Percentiles rank a stretch among this genome's conserved stretches.
These are phyloP conservation scores for Talaromyces proteolyticus DNA, from an alignment of 495 filamentous ascomycete species.

Conservation along the genomic window DNA sequence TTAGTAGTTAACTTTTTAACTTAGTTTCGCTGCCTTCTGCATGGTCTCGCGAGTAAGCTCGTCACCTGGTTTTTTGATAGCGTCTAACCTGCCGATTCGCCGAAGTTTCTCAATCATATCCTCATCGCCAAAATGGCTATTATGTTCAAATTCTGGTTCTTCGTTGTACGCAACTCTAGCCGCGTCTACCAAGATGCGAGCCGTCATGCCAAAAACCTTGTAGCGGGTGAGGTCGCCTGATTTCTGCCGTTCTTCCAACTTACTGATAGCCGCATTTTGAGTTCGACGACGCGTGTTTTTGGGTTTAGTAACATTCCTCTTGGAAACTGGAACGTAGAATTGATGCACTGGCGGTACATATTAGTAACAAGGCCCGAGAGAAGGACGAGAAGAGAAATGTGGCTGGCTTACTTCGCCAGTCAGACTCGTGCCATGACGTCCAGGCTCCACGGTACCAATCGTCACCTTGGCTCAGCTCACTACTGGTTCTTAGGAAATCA, in stretches of 20 bases:
- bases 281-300: conserved; percentile 11
- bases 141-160: conserved; percentile 81
- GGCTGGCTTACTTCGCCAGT: conserved; percentile 48
- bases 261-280: conserved; percentile 22
- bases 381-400: conserved; percentile 3
- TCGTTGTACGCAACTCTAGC: conserved; percentile 75
- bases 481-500: conserved; percentile 60
- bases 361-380: not conserved
- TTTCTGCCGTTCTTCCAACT: conserved; percentile 37
- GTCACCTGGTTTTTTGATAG: conserved; percentile 25
- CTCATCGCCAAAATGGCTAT: conserved; percentile 77
- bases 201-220: conserved; percentile 90
- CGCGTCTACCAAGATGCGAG: conserved; percentile 78
- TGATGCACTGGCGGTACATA: conserved; percentile 57
- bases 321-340: conserved; percentile 73
- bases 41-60: conserved; percentile 53
- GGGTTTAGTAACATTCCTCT: conserved; percentile 55
- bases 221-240: conserved; percentile 47
- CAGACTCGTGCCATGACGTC: conserved; percentile 59
- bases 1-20: conserved; percentile 15
- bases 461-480: conserved; percentile 11
- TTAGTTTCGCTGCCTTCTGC: conserved; percentile 50
- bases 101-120: conserved; percentile 58
- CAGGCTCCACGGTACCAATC: conserved; percentile 52
- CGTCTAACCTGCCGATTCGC: conserved; percentile 51